Base-by-base conservation (phyloP, 176 grass and related monocot species). In the maize (Zea mays) region DNA sequence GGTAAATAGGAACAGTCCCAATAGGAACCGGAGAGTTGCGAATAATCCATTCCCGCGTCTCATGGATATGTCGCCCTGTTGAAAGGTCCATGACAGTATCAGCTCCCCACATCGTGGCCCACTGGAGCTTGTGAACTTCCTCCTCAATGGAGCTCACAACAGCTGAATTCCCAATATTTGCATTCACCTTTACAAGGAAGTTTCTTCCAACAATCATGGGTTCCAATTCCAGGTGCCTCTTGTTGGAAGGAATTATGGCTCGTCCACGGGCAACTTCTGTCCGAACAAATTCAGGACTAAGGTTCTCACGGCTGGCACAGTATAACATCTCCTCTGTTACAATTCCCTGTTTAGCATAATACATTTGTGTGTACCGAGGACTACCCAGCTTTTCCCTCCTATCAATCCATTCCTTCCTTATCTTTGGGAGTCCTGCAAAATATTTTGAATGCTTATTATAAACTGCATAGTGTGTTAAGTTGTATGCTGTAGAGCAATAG, bases 31-130 rank as follows among this genome's bases (percentile, higher is more conserved):
- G 78, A 82, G 95, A 98, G 78, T 98, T 98, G 11, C 91, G 89
- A 40, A 98, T 57, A 68, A 98, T 98, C 95, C 95, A 98, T 76
- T 98, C 95, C 20, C 95, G 87, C 61, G 95, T 94, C 81, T 98
- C 95, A 81, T 98, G 95, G 69, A 98, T 98, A 88, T 98, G 95
- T 36, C 83, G 85, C 66, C 95, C 95, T 46, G 91, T 98, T 39
- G 95, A 98, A 77, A 98, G 95, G 85, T 98, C 95, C 95, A 98
- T 98, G 63, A 94, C 85, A 54, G 91, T 98, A 70, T 98, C 95
- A 68, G 95, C 95, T 74, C 89, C 95, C 91, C 95, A 98, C 95
- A 98, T 98, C 79, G 95, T 98, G 10, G 95, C 95, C 95, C 95
- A 98, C 76, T 98, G 89, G 85, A 98, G 91, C 78, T 98, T 98